Base-by-base conservation (phyloP, 2,329 filamentous ascomycete species). In the Magnaporthiopsis poae region DNA sequence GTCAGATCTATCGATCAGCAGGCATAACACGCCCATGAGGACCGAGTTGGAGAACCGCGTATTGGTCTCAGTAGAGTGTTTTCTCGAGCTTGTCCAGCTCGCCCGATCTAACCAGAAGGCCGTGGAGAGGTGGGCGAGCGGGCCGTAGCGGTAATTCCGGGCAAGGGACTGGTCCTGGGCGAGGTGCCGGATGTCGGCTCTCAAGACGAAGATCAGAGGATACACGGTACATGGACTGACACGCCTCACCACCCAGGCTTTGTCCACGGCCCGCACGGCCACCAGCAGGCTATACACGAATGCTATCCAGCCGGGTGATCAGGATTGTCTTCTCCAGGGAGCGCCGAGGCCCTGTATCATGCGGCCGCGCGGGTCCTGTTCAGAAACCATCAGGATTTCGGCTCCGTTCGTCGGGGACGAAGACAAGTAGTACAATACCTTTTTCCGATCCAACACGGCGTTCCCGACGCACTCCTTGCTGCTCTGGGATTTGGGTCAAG, bases 1-100 rank as follows among this genome's bases (percentile, higher is more conserved):
- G n/a, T 82, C 82, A 5, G 84, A 70, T 25, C 79, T 77, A 71
- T 84, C 82, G 68, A 82, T 80, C 8, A 81, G 71, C 12, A 79
- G 73, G 8, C 83, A 82, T 67, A 86, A n/a, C n/a, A n/a, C n/a
- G n/a, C n/a, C n/a, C 27, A 27, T 27, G 1, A 27, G 27, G 27
- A 27, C 27, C 27, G 27, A 2, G 27, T 27, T 27, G 27, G 27
- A 27, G 27, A 27, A 27, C 27, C 27, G 27, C 27, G 27, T 27
- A 27, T 27, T 27, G 27, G 27, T 27, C 27, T 27, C 27, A 2
- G 27, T 27, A 56, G 8, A 56, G 18, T 2, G 7, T 3, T n/a
- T 56, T 3, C 46, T 9, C 1, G n/a, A 56, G 3, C 21, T 56
- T 9, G 7, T 56, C 21, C 18, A 11, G 3, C 13, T 56, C 21